Conservation (phyloP, 768 basidiomycete genomes). For the Phaeotremella fagi region DNA sequence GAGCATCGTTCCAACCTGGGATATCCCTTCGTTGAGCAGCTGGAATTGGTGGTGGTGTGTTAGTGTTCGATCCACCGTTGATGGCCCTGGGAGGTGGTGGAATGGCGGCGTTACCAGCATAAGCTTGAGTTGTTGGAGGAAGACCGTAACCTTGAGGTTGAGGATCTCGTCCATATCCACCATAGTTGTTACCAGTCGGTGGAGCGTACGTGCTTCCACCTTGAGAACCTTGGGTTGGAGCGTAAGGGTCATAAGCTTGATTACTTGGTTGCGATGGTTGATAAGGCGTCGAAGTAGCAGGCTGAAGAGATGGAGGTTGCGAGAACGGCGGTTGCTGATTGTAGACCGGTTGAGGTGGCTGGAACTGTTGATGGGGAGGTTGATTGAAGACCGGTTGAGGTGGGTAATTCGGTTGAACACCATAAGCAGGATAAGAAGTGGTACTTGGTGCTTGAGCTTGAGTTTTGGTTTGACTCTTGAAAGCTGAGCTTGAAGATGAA, state of each 20-base stretch:
- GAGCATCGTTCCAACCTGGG: constrained; percentile 91
- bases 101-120: constrained; percentile 30
- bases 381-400: constrained; percentile 3
- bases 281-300: constrained; percentile 1
- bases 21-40: constrained; percentile 61
- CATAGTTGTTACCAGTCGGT: not conserved
- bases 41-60: constrained; percentile 53
- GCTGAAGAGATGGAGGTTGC: constrained; percentile 7
- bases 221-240: constrained; percentile 10
- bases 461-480: not conserved
- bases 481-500: constrained; percentile 5
- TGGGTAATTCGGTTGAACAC: not conserved
- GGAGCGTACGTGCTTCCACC: no score
- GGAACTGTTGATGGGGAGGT: constrained; percentile 2
- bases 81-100: constrained; percentile 50
- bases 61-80: constrained; percentile 53
- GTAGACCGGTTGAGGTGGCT: constrained; percentile 8
- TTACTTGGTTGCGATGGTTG: no score
- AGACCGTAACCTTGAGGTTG: constrained; percentile 13
- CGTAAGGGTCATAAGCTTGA: not conserved
- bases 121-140: constrained; percentile 4
- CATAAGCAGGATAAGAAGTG: not conserved
- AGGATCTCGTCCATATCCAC: constrained; percentile 29
- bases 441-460: constrained; percentile 1
- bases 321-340: constrained; percentile 3